Conservation (phyloP, 495 filamentous ascomycete species). For the Aeminium ludgeri region DNA sequence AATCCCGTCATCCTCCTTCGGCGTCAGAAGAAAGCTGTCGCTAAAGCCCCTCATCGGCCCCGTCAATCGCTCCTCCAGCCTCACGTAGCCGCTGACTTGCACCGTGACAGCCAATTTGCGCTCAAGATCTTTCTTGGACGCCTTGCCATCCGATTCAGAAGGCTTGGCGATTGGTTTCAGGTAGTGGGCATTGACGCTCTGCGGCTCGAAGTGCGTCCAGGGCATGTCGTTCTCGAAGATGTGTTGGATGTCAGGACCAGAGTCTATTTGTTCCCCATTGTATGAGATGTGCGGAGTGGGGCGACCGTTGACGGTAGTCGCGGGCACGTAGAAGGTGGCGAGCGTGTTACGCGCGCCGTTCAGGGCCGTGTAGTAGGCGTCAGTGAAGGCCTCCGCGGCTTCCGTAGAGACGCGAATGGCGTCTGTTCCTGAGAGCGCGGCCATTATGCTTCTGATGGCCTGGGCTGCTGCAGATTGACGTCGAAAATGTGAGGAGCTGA, state of each 20-base stretch:
- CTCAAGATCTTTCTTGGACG: constrained; percentile 22
- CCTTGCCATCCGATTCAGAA: constrained; percentile 24
- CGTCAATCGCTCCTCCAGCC: constrained; percentile 39
- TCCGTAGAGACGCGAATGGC: constrained; percentile 9
- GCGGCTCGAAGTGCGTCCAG: constrained; percentile 40
- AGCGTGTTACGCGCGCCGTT: constrained; percentile 36
- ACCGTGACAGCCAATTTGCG: constrained; percentile 53
- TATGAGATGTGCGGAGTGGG: constrained; percentile 38
- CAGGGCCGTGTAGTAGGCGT: constrained; percentile 30
- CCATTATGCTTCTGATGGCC: constrained; percentile 1
- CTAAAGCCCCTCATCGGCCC: constrained; percentile 47
- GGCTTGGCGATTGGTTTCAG: constrained; percentile 42
- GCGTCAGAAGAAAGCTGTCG: constrained; percentile 61
- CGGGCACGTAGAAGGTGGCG: constrained; percentile 38
- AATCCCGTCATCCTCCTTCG: constrained; percentile 36
- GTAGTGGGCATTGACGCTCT: constrained; percentile 54
- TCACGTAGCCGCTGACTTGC: constrained; percentile 48
- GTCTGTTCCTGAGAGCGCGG: constrained; percentile 13
- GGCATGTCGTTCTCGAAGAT: constrained; percentile 49
- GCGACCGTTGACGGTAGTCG: constrained; percentile 27
- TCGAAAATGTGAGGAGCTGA: constrained; percentile 1
- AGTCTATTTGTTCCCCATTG: constrained; percentile 45
- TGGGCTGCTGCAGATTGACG: background rate
- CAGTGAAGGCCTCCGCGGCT: constrained; percentile 21
- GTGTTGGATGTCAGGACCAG: constrained; percentile 39